A percentile compares a stretch with the other conserved stretches of the same genome.
phyloP scores from a whole-genome alignment of 768 basidiomycete genomes.

The Leccinum pellstonianum region DNA sequence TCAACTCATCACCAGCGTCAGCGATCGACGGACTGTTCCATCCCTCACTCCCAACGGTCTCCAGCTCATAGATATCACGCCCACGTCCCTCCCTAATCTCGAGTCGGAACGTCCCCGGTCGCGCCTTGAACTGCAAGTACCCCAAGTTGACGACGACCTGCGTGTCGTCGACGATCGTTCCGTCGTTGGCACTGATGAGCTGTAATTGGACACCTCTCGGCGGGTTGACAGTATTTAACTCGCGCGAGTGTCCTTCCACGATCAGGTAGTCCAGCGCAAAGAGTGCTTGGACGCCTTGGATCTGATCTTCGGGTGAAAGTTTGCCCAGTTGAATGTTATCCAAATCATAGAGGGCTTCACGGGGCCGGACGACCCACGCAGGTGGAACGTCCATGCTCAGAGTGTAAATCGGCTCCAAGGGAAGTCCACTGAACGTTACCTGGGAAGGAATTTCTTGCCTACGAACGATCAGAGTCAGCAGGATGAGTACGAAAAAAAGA shows the following conservation, averaged over 20 bases:
- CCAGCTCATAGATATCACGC: conserved; percentile 74
- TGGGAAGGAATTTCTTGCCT: conserved; percentile 60
- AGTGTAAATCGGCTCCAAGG: conserved; percentile 87
- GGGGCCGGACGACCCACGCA: conserved; percentile 92
- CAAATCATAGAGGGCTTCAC: conserved; percentile 85
- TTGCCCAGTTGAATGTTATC: conserved; percentile 89
- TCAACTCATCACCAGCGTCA: conserved; percentile 69
- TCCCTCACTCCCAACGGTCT: conserved; percentile 86
- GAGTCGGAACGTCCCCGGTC: conserved; percentile 82
- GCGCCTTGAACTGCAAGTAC: conserved; percentile 93
- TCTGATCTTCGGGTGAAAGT: conserved; percentile 54
- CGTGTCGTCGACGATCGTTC: conserved; percentile 69
- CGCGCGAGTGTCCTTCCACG: conserved; percentile 92
- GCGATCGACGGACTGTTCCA: conserved; percentile 78
- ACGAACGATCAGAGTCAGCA: conserved; percentile 1
- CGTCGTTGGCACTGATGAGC: conserved; percentile 49
- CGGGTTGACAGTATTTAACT: conserved; percentile 57
- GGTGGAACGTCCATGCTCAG: conserved; percentile 89
- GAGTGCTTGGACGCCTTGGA: conserved; percentile 61
- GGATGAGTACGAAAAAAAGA: not conserved
- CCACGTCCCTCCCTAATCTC: conserved; percentile 83
- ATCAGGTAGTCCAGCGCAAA: conserved; percentile 91
- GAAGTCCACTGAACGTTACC: conserved; percentile 69
- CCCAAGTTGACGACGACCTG: conserved; percentile 93
- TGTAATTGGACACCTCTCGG: conserved; percentile 93